A percentile compares a stretch with the other conserved stretches of the same genome.
phyloP scores from a whole-genome alignment of 108 stramenopile genomes.

The Skeletonema marinoi region DNA sequence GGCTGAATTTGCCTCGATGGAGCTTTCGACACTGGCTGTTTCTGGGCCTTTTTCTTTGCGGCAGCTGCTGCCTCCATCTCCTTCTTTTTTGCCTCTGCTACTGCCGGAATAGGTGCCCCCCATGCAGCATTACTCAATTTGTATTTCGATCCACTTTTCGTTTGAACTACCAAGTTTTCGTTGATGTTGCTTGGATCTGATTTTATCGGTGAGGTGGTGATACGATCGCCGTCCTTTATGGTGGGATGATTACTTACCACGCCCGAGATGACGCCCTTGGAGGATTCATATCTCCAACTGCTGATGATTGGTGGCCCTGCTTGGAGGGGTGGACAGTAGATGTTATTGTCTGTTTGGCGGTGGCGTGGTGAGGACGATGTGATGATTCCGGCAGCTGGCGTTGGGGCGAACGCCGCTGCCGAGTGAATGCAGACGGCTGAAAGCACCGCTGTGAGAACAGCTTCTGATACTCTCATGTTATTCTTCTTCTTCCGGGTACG shows the following conservation, averaged over 20 bases:
- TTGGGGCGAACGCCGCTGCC: slow-evolving; percentile 18
- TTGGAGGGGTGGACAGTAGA: slow-evolving; percentile 25
- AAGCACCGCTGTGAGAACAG: slow-evolving; percentile 9
- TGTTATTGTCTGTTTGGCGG: neutral
- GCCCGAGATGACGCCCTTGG: slow-evolving; percentile 52
- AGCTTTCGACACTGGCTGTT: slow-evolving; percentile 5
- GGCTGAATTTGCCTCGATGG: neutral
- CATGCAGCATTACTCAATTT: slow-evolving; percentile 50
- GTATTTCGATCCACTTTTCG: slow-evolving; percentile 77
- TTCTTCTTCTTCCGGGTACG: neutral
- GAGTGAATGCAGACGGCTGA: neutral
- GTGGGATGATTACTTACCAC: slow-evolving; percentile 63
- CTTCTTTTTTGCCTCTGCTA: slow-evolving; percentile 1
- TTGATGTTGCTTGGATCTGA: slow-evolving; percentile 14
- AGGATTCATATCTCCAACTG: slow-evolving; percentile 38
- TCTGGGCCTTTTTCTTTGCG: slow-evolving; percentile 7
- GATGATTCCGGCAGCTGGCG: neutral
- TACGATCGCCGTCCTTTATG: slow-evolving; percentile 54
- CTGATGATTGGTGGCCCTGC: slow-evolving; percentile 40
- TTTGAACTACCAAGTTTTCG: slow-evolving; percentile 57
- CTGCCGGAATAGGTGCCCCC: slow-evolving; percentile 21
- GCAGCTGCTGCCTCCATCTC: slow-evolving; percentile 3
- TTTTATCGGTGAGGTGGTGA: slow-evolving; percentile 53
- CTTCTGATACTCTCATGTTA: neutral
- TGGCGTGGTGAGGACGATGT: neutral